phyloP scores from a whole-genome alignment of 2,329 filamentous ascomycete genomes.

The Aureobasidium mangrovei region DNA sequence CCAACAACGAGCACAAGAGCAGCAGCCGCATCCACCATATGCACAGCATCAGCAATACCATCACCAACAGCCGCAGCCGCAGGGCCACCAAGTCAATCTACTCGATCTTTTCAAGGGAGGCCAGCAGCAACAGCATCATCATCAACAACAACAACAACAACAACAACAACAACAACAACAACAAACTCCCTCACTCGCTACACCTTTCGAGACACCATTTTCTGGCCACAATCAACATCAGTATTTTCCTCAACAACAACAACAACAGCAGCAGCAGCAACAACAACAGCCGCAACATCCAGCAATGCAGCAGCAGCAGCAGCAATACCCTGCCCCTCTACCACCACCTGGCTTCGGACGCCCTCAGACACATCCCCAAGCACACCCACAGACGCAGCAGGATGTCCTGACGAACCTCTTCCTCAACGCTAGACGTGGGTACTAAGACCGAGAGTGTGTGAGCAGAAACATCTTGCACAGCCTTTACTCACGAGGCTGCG shows the following conservation, averaged over 20 bases:
- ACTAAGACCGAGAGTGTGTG: neutral
- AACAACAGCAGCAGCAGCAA: neutral
- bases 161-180: neutral
- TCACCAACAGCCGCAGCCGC: conserved; percentile 16
- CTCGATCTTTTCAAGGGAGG: conserved; percentile 24
- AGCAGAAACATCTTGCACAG: too few species aligned
- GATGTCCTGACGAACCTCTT: conserved; percentile 11
- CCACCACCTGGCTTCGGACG: neutral
- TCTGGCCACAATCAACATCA: neutral
- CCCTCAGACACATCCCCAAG: neutral
- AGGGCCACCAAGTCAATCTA: conserved; percentile 18
- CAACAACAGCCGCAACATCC: neutral
- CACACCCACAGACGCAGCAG: neutral
- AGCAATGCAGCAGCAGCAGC: neutral
- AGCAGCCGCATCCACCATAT: conserved; percentile 6
- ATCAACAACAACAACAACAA: neutral
- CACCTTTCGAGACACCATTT: neutral
- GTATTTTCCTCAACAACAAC: neutral
- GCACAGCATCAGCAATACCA: conserved; percentile 14
- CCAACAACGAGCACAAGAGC: conserved; percentile 18
- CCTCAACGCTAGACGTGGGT: conserved; percentile 9
- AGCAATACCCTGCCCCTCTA: neutral
- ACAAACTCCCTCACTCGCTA: neutral
- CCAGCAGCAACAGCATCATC: neutral
- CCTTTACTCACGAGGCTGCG: too few species aligned